Base-by-base conservation (phyloP, 2,329 filamentous ascomycete species). In the Fusarium sp. region DNA sequence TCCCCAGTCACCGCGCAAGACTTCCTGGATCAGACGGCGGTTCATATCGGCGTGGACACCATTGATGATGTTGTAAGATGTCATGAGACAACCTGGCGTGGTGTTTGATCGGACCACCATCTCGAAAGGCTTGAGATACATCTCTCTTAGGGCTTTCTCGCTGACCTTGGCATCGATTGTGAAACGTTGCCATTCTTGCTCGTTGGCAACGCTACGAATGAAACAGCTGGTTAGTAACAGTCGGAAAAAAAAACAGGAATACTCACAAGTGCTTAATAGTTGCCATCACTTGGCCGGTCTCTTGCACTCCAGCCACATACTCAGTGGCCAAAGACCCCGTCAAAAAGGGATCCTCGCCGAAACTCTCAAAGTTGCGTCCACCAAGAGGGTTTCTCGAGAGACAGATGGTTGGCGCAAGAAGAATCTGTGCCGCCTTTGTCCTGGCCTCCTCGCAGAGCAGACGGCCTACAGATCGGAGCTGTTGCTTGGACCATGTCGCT, bases 401-500 rank as follows among this genome's bases (percentile, higher is more conserved):
- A 18, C 29, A 34, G 20, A 57, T 57, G 1, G 52, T 57, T 16
- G 52, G 52, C 9, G 52, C 52, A 10, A 57, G 52, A 6, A 57
- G 8, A 5, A 54, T 16, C 2, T 54, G 50, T 22, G 50, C 50
- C 1, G 50, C 50, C 10, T 54, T 54, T 2, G 50, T 54, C 18
- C n/a, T 54, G 2, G 27, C 18, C n/a, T 54, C 50, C 6, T 54
- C 50, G 6, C 50, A 54, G 10, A 54, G 50, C 2, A 54, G 27
- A 20, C 27, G 50, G 3, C 50, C 50, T 1, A 54, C 27, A 31
- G 27, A 54, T 9, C 50, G 50, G 4, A 67, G 45, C 6, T 68
- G 57, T 13, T 58, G 27, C 16, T 62, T 37, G 3, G 66, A 69
- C 69, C 69, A 71, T 22, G 66, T 69, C 35, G 69, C 69, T 16